Evolutionary conservation across 2,329 filamentous ascomycete genomes (phyloP).

Genomic region (Fusarium mundagurra): DNA sequence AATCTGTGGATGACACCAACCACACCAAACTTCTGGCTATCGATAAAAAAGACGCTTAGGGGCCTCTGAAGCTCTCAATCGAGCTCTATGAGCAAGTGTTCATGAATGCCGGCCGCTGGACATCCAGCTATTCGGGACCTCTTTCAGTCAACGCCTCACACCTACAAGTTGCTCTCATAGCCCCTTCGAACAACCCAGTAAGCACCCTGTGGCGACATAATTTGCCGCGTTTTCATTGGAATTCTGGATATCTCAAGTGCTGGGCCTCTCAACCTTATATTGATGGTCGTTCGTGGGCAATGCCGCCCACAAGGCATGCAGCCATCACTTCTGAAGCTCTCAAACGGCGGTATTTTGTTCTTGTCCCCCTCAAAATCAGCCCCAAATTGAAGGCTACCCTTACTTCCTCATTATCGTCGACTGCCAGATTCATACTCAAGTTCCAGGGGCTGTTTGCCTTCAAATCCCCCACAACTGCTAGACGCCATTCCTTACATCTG

Average conservation of each 20-base stretch:
- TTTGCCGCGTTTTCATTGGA: not conserved
- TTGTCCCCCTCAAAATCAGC: not conserved
- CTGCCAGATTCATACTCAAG: not conserved
- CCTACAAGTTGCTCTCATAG: not conserved
- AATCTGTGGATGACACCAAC: not conserved
- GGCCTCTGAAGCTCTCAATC: not conserved
- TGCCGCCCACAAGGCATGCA: not conserved
- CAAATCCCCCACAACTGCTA: not conserved
- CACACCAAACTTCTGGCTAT: not conserved
- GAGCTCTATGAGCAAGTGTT: not conserved
- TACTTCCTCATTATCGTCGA: not conserved
- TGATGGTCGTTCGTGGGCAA: not conserved
- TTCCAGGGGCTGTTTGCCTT: not conserved
- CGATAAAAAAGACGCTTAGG: not conserved
- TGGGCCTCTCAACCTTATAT: not conserved
- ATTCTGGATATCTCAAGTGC: not conserved
- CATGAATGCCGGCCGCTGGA: no score
- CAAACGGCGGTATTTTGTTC: not conserved
- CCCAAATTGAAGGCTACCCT: not conserved
- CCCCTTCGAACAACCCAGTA: not conserved
- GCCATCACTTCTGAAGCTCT: not conserved
- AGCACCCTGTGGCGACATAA: not conserved
- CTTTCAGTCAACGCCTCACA: not conserved
- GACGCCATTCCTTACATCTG: not conserved
- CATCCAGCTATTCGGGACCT: not conserved